Percentiles rank a stretch among this genome's conserved stretches.
phyloP scores from a whole-genome alignment of 768 basidiomycete genomes.

The Lactarius akahatsu region DNA sequence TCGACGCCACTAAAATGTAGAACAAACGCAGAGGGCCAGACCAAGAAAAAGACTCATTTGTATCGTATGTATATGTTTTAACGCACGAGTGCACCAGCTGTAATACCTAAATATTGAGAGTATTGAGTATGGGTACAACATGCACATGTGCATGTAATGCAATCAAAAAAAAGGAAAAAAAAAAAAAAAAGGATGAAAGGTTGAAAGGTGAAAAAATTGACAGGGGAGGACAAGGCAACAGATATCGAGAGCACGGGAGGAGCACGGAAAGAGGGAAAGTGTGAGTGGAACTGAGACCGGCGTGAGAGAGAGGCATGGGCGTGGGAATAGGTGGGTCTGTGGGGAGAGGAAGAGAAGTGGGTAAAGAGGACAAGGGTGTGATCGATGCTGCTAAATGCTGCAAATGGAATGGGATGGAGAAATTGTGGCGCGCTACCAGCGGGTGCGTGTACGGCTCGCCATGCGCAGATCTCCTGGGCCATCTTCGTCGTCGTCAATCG shows the following conservation, averaged over 20 bases:
- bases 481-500: conserved; percentile 16
- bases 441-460: conserved; percentile 21
- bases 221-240: conserved; percentile 1
- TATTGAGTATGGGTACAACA: conserved; percentile 28
- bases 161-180: conserved; percentile 11
- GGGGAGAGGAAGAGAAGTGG: not conserved
- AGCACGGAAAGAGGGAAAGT: conserved; percentile 1
- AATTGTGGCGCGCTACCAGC: conserved; percentile 14
- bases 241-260: conserved; percentile 11
- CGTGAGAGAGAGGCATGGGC: not conserved
- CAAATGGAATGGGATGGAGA: not conserved
- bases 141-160: conserved; percentile 23
- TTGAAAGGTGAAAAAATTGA: too few relatives aligned
- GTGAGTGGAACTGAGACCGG: conserved; percentile 6
- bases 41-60: not conserved
- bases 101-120: conserved; percentile 24
- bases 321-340: not conserved
- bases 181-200: not conserved
- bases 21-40: not conserved
- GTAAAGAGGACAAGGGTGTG: conserved; percentile 2
- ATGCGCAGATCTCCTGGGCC: conserved; percentile 23
- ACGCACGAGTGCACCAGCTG: conserved; percentile 2
- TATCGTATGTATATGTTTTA: conserved; percentile 16
- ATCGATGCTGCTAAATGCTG: conserved; percentile 16
- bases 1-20: not conserved